Evolutionary conservation across 106 monocot species (phyloP).

Genomic region (Dendrobium nobile): DNA sequence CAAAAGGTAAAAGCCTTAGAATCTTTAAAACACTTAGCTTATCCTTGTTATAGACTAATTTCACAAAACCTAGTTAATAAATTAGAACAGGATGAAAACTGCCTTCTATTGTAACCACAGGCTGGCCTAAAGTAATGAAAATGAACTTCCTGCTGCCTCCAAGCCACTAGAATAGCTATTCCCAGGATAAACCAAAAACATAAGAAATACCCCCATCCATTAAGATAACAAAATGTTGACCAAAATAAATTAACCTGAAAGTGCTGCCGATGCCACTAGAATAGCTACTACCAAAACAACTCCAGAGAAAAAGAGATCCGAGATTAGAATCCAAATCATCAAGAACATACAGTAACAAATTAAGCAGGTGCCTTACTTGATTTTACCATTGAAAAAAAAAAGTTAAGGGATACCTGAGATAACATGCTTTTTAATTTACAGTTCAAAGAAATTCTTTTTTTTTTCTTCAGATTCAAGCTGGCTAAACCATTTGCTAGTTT

Average conservation of each 20-base stretch:
- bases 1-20: not conserved
- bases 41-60: no score
- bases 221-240: not conserved
- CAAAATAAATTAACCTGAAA: not conserved
- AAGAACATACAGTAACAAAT: not conserved
- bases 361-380: not conserved
- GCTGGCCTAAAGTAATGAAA: not conserved
- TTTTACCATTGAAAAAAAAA: not conserved
- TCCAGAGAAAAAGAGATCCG: not conserved
- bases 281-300: not conserved
- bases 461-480: not conserved
- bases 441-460: not conserved
- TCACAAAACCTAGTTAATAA: no score
- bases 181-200: not conserved
- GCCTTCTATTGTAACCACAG: no score
- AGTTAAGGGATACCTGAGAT: not conserved
- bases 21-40: not conserved
- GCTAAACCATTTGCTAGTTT: not conserved
- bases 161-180: not conserved
- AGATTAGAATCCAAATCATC: not conserved
- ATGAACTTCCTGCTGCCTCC: not conserved
- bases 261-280: not conserved
- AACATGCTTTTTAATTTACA: not conserved
- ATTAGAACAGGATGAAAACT: not conserved
- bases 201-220: not conserved